Evolutionary conservation across 2,329 filamentous ascomycete species (phyloP), one percentile per base, ranked within the genome.

Genomic region (Ceratocystis ficicola): DNA sequence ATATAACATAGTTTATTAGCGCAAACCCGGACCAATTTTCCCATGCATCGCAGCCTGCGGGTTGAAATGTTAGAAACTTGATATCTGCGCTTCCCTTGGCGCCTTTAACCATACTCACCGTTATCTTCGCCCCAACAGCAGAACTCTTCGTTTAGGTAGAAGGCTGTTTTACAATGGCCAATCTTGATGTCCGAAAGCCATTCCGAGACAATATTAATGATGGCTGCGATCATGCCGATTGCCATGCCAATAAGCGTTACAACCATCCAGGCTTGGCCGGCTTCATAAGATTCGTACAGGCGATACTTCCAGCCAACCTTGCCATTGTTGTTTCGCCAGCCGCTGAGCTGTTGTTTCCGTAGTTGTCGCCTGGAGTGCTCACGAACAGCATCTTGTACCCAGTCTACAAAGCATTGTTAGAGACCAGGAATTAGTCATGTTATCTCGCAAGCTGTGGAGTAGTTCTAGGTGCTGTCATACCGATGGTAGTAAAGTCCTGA

Each of bases 111-210:
- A 62, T 3, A 66, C 77, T 57, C 76, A 86, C 86, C 92, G 73
- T 84, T 87, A 71, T 96, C 91, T 66, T 94, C 89, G 46, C 94
- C 94, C 91, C 92, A 99, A 74, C 94, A 99, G 76, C 94, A 99
- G 75, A 99, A 99, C 74, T 84, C 88, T 80, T 97, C 90, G 75
- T 99, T 99, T 67, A 99, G 81, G 74, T 99, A 99, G 75, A 97
- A 99, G 2, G 86, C 93, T 7, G 92, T 96, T 12, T 86, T 88
- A 79, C 94, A 99, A 76, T 96, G 87, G n/a, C 94, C 94, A 72
- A 93, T 80, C 78, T 97, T 99, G 74, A 96, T 86, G 76, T 99
- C 94, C 44, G 90, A 88, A 69, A 99, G 79, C 93, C 94, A 99
- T 76, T 99, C 94, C 8, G 93, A 97, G 55, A 95, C 84, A 70